phyloP scores from a whole-genome alignment of 257 asterid species.

The Nicotiana otophora region DNA sequence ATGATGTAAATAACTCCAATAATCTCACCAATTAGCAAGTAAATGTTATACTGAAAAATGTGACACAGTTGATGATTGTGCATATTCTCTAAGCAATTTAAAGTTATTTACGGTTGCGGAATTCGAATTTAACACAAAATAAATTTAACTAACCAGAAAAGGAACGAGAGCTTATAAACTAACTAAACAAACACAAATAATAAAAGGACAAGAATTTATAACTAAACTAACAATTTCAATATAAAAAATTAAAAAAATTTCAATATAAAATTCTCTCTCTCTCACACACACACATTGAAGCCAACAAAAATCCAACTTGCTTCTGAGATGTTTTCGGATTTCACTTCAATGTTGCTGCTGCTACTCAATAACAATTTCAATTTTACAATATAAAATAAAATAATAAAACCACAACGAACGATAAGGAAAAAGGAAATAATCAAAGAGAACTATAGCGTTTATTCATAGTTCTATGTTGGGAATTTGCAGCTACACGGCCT shows the following conservation, averaged over 20 bases:
- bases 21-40: background rate
- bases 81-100: background rate
- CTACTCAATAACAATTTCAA: background rate
- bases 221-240: background rate
- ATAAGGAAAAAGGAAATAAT: background rate
- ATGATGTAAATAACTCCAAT: background rate
- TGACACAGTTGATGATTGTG: background rate
- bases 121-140: background rate
- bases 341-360: background rate
- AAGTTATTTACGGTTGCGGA: background rate
- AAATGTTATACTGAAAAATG: background rate
- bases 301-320: background rate
- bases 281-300: background rate
- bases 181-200: background rate
- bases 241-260: too few species aligned
- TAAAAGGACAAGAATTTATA: background rate
- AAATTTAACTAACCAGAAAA: background rate
- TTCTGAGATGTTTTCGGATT: background rate
- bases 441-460: background rate
- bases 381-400: background rate
- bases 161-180: background rate
- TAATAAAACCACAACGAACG: background rate
- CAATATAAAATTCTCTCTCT: background rate
- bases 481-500: too few species aligned
- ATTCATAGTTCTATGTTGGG: background rate